These are phyloP conservation scores for Chrysoporthe puriensis DNA, from an alignment of 2,329 filamentous ascomycete species.

Conservation along the genomic window DNA sequence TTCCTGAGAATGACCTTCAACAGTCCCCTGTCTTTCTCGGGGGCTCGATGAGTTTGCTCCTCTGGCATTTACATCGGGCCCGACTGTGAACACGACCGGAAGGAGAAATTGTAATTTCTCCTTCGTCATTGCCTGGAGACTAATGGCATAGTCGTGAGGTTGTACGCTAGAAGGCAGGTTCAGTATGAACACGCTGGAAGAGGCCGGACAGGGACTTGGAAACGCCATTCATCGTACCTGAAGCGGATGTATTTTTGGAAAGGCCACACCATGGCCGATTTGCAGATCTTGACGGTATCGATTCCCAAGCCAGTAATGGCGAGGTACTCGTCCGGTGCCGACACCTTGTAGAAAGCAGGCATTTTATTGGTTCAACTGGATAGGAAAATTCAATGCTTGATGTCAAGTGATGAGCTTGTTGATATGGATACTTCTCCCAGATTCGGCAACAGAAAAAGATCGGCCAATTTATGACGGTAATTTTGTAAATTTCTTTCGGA, in stretches of 20 bases:
- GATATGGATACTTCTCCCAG: too few relatives aligned
- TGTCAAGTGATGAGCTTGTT: neutral
- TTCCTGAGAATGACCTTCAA: constrained; percentile 40
- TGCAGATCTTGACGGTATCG: constrained; percentile 74
- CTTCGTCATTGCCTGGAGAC: constrained; percentile 84
- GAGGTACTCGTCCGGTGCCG: constrained; percentile 81
- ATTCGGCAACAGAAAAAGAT: too few relatives aligned
- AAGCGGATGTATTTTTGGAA: constrained; percentile 68
- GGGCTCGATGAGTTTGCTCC: constrained; percentile 46
- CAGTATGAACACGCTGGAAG: constrained; percentile 3
- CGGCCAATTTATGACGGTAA: too few relatives aligned
- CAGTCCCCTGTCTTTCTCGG: constrained; percentile 23
- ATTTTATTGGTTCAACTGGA: neutral
- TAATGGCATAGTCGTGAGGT: constrained; percentile 81
- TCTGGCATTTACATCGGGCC: constrained; percentile 71
- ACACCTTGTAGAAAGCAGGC: constrained; percentile 59
- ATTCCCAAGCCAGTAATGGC: constrained; percentile 83
- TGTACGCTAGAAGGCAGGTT: constrained; percentile 58
- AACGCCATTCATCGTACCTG: constrained; percentile 30
- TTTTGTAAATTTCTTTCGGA: too few relatives aligned
- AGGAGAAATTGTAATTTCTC: constrained; percentile 85
- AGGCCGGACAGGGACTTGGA: neutral
- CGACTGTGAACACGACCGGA: constrained; percentile 84
- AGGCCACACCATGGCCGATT: constrained; percentile 73
- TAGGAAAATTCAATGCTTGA: neutral